These are phyloP conservation scores for Talaromyces atroroseus DNA, from an alignment of 2,329 filamentous ascomycete genomes.

Conservation along the genomic window DNA sequence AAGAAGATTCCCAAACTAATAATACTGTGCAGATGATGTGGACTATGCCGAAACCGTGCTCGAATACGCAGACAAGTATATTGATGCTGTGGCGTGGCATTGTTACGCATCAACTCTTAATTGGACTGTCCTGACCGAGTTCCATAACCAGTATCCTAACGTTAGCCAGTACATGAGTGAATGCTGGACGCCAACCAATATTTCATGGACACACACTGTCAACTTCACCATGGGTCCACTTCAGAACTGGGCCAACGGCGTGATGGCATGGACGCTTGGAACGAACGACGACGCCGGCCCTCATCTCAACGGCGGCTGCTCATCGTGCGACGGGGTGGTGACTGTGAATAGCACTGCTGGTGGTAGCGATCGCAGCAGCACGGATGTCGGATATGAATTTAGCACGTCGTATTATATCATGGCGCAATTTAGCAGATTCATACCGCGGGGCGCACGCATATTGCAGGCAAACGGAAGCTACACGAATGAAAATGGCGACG, in stretches of 20 bases:
- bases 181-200: slow-evolving; percentile 28
- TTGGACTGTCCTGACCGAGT: slow-evolving; percentile 31
- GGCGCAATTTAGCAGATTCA: slow-evolving; percentile 48
- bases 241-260: slow-evolving; percentile 27
- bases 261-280: slow-evolving; percentile 27
- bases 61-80: slow-evolving; percentile 23
- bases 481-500: slow-evolving; percentile 5
- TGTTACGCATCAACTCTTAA: slow-evolving; percentile 33
- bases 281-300: slow-evolving; percentile 24
- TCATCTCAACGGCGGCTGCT: slow-evolving; percentile 26
- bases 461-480: slow-evolving; percentile 6
- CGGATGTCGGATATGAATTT: slow-evolving; percentile 33
- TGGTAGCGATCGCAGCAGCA: slow-evolving; percentile 22
- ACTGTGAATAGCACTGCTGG: slow-evolving; percentile 17
- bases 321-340: slow-evolving; percentile 23
- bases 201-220: slow-evolving; percentile 22
- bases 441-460: slow-evolving; percentile 38
- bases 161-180: slow-evolving; percentile 38
- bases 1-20: neutral
- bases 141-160: slow-evolving; percentile 28
- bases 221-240: slow-evolving; percentile 27
- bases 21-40: slow-evolving; percentile 21
- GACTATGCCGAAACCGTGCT: slow-evolving; percentile 32
- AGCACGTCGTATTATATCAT: slow-evolving; percentile 51
- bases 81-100: slow-evolving; percentile 35